phyloP scores from a whole-genome alignment of 1,284 basidiomycete genomes.

The Austroboletus niveus region DNA sequence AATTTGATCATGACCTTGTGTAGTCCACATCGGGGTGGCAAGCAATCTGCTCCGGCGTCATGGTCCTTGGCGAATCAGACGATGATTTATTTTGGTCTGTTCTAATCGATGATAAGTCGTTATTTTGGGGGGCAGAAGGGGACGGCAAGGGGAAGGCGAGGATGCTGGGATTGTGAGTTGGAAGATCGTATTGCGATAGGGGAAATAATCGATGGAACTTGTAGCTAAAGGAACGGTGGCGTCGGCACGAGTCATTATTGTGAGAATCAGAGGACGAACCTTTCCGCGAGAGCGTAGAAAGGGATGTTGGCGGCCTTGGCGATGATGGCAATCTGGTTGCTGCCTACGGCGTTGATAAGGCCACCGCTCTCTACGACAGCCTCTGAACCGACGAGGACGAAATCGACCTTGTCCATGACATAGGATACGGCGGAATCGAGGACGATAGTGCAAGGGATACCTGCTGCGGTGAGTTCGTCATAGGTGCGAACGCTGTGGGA shows the following conservation, averaged over 20 bases:
- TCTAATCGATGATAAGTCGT: conserved; percentile 11
- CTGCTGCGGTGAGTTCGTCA: conserved; percentile 76
- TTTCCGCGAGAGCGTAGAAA: conserved; percentile 96
- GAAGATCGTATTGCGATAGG: conserved; percentile 94
- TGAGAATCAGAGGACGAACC: conserved; percentile 44
- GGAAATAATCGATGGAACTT: conserved; percentile 98
- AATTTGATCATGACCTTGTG: conserved; percentile 54
- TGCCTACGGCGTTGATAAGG: conserved; percentile 87
- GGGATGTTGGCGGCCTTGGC: conserved; percentile 95
- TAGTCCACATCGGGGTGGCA: conserved; percentile 82
- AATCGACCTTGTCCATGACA: conserved; percentile 93
- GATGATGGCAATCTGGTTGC: conserved; percentile 95
- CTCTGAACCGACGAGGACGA: conserved; percentile 95
- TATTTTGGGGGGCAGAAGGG: conserved; percentile 26
- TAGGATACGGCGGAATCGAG: conserved; percentile 97
- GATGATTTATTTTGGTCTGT: conserved; percentile 21
- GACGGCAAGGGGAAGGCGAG: conserved; percentile 56
- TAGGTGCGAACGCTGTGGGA: conserved; percentile 79
- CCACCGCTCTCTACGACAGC: conserved; percentile 95
- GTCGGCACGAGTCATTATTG: conserved; percentile 21
- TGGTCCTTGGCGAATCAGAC: conserved; percentile 37
- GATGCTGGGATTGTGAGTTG: conserved; percentile 72
- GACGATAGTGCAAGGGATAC: conserved; percentile 93
- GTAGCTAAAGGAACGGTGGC: conserved; percentile 58
- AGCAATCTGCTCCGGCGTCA: conserved; percentile 72